Evolutionary conservation across 352 stramenopile species (phyloP), one percentile per base, ranked within the genome.

Genomic region (Plasmopara halstedii): DNA sequence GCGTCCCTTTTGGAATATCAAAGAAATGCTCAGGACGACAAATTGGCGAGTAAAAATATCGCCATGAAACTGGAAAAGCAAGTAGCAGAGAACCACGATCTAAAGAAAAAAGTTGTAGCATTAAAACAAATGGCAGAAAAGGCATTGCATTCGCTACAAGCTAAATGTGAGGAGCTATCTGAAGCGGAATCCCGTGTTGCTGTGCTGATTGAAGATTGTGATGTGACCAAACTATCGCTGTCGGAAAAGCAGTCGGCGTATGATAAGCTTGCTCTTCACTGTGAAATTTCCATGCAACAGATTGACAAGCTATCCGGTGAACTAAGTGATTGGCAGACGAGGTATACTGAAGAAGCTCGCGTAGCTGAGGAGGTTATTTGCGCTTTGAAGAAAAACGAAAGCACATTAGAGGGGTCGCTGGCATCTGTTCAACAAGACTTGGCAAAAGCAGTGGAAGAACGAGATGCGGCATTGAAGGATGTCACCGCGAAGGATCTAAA

Each of bases 91-190:
- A 67, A 61, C 27, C n/a, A 42, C 21, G 50, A 20, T n/a, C 23
- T 67, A 20, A 58, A 67, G 31, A 62, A 58, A 29, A 67, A 71
- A 38, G 42, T 55, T 23, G 10, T 32, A 41, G 48, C 38, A 5
- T 41, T 67, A 7, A 71, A 64, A 37, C 49, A 67, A 17, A 67
- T 67, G 62, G 53, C 53, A 10, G 56, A 70, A 38, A 64, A 56
- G 37, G 62, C 58, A 9, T 48, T 70, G 40, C 56, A 58, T 33
- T 66, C 60, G 10, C 9, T 70, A 9, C 51, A 70, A 20, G 27
- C 51, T 5, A 56, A 40, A 8, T 47, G 48, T 9, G 56, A 66
- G 7, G 44, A 63, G 33, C 32, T 66, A 4, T 40, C 46, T n/a
- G 46, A 64, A 22, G 50, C 56, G 19, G 38, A 65, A 38, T 36